Percentiles rank a stretch among this genome's conserved stretches.
These are phyloP conservation scores for Crassisporium funariophilum DNA, from an alignment of 768 basidiomycete genomes.

Conservation along the genomic window DNA sequence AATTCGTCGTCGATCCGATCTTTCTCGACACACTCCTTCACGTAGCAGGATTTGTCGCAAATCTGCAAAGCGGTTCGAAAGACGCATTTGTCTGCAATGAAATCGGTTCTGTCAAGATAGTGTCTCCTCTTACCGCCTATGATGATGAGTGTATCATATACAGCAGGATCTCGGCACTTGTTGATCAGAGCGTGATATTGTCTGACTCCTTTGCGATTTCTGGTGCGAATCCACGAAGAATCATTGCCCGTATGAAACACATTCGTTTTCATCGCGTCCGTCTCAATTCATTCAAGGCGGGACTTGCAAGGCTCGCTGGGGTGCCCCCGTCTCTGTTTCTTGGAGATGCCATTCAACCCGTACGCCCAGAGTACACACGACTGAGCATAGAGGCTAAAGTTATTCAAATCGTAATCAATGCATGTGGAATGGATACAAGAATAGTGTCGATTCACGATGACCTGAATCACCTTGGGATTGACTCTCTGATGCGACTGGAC, in stretches of 20 bases:
- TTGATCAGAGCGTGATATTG: conserved; percentile 46
- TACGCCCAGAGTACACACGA: background rate
- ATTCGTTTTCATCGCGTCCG: conserved; percentile 62
- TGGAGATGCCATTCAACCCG: background rate
- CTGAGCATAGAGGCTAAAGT: conserved; percentile 26
- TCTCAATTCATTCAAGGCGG: conserved; percentile 48
- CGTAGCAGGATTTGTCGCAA: conserved; percentile 69
- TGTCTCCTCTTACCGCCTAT: conserved; percentile 44
- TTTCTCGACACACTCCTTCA: conserved; percentile 73
- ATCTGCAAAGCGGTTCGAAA: conserved; percentile 49
- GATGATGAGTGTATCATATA: conserved; percentile 51
- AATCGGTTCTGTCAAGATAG: conserved; percentile 48
- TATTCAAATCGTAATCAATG: conserved; percentile 39
- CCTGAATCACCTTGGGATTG: conserved; percentile 58
- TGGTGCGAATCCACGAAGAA: conserved; percentile 30
- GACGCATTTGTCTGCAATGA: conserved; percentile 68
- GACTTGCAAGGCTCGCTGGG: conserved; percentile 40
- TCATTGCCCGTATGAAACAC: conserved; percentile 59
- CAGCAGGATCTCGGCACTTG: conserved; percentile 46
- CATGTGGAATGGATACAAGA: conserved; percentile 41
- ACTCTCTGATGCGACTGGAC: conserved; percentile 68
- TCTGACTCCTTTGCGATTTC: conserved; percentile 56
- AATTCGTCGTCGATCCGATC: conserved; percentile 51
- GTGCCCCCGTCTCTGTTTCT: background rate
- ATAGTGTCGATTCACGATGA: conserved; percentile 39